Conservation (phyloP, 768 basidiomycete species). For the Thelephora ganbajun region DNA sequence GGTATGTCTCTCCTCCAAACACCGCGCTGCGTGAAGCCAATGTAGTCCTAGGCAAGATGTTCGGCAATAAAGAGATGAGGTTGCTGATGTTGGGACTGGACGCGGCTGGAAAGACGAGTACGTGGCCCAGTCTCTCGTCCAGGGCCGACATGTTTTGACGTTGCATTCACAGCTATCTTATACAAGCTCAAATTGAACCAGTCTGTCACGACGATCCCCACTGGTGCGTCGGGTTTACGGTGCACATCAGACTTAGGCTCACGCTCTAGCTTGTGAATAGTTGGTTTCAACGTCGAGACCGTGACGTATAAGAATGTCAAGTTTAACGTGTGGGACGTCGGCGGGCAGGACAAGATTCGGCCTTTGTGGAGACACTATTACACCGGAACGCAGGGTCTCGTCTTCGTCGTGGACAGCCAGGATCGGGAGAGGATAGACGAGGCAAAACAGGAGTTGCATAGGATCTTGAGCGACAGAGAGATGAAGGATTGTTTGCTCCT, state of each 20-base stretch:
- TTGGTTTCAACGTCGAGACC: constrained; percentile 98
- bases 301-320: constrained; percentile 98
- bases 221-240: constrained; percentile 37
- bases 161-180: constrained; percentile 60
- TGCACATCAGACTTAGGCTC: constrained; percentile 2
- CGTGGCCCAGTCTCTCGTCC: constrained; percentile 15
- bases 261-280: constrained; percentile 23
- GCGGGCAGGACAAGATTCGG: constrained; percentile 99
- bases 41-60: constrained; percentile 58
- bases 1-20: constrained; percentile 25
- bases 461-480: constrained; percentile 91
- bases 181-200: constrained; percentile 99
- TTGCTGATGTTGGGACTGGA: constrained; percentile 94
- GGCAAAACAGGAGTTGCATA: constrained; percentile 88
- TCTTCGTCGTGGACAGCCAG: constrained; percentile 96
- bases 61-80: constrained; percentile 99
- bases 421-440: constrained; percentile 94
- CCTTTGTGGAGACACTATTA: constrained; percentile 99
- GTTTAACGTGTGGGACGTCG: constrained; percentile 94
- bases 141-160: background rate
- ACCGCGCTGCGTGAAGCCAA: constrained; percentile 1
- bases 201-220: constrained; percentile 96
- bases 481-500: constrained; percentile 96
- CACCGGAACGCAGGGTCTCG: constrained; percentile 95
- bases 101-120: constrained; percentile 97